These are phyloP conservation scores for Paspalum notatum DNA, from an alignment of 176 grass and related monocot species.

Conservation along the genomic window DNA sequence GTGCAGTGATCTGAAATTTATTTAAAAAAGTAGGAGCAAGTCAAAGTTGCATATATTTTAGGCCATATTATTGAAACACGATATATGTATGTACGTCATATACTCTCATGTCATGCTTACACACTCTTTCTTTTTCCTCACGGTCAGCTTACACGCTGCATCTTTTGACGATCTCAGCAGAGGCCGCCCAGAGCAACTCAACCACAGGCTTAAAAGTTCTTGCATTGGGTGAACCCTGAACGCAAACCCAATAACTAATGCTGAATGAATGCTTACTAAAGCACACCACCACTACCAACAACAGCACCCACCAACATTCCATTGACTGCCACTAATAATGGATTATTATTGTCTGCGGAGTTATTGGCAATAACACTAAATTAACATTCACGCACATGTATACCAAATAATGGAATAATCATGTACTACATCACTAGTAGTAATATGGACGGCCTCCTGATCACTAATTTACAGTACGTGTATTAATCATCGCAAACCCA, in stretches of 20 bases:
- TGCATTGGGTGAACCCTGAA: neutral
- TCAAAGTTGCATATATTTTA: neutral
- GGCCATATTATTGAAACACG: too few relatives aligned
- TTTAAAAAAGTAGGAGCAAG: neutral
- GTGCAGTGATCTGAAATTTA: neutral
- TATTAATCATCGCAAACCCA: neutral
- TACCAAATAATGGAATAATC: conserved; percentile 12
- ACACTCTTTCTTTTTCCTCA: neutral
- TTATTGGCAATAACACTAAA: neutral
- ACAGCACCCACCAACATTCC: neutral
- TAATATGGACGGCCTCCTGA: neutral
- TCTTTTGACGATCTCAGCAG: conserved; percentile 16
- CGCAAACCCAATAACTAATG: neutral
- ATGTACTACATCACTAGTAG: neutral
- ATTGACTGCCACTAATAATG: neutral
- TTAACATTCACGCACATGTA: neutral
- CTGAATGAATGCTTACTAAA: conserved; percentile 1
- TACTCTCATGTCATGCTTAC: neutral
- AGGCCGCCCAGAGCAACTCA: neutral
- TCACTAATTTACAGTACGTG: conserved; percentile 35
- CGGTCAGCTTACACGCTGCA: neutral
- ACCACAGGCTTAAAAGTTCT: neutral
- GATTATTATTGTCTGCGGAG: neutral
- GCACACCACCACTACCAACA: neutral
- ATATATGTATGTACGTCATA: too few relatives aligned